phyloP scores from a whole-genome alignment of 140 eudicot species.

The Bidens hawaiensis region DNA sequence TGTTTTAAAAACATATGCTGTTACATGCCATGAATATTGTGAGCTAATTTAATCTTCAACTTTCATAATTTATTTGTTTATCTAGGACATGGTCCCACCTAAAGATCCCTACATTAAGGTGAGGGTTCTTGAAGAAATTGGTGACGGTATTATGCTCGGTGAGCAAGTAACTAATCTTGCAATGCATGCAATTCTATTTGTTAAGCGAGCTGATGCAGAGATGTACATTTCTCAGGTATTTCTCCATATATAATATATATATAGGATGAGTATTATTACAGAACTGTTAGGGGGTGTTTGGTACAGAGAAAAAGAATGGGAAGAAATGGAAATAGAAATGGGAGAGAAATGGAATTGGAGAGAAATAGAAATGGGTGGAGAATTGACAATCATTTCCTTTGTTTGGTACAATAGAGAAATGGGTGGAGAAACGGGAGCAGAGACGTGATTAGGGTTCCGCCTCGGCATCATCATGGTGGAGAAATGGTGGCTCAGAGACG shows the following conservation, averaged over 20 bases:
- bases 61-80: conserved; percentile 8
- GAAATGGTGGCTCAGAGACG: too few species aligned
- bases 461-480: too few species aligned
- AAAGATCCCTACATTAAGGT: conserved; percentile 99
- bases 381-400: too few species aligned
- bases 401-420: too few species aligned
- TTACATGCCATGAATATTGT: neutral
- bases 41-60: neutral
- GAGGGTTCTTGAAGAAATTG: conserved; percentile 88
- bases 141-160: conserved; percentile 47
- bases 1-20: neutral
- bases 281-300: too few species aligned
- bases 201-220: conserved; percentile 85
- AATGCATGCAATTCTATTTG: conserved; percentile 78
- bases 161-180: conserved; percentile 77
- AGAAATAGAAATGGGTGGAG: too few species aligned
- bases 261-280: too few species aligned
- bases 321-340: too few species aligned
- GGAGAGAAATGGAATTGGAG: too few species aligned
- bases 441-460: too few species aligned
- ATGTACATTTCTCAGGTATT: conserved; percentile 67
- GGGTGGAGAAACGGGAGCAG: too few species aligned
- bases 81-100: conserved; percentile 92
- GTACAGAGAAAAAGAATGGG: too few species aligned
- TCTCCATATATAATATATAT: neutral